Base-by-base conservation (phyloP, 2,329 filamentous ascomycete genomes). In the Aspergillus ochraceus region DNA sequence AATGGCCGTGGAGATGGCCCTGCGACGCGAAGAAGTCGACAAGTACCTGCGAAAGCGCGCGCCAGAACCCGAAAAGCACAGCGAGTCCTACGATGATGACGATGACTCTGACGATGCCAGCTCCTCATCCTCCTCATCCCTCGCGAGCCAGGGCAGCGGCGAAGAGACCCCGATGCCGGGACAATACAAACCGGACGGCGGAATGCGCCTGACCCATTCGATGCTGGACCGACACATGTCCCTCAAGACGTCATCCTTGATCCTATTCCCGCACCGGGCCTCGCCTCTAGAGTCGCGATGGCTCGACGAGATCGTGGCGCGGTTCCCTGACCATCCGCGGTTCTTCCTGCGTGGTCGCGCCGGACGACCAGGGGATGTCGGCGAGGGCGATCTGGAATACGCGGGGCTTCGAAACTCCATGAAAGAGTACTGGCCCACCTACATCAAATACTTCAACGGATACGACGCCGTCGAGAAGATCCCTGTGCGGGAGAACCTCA, bases 361-460 rank as follows among this genome's bases (percentile, higher is more conserved):
- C 49, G 56, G 10, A 64, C 14, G 45, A 47, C 36, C 53, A 36
- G 32, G 52, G 10, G 57, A 60, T 19, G 45, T 52, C 24, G 51
- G 52, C 6, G 66, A 61, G 9, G 62, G 60, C 32, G 68, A 73
- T 26, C 49, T 57, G 6, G 69, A 70, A 14, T 66, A 69, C 29
- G 65, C 66, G 8, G 72, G 68, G 12, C 63, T 68, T 11, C 66
- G 68, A 29, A 68, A 64, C 10, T 65, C 72, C 1, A 66, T 90
- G 14, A 82, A 85, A 47, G 83, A 86, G 58, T 83, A 85, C 52
- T 96, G 92, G 90, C 85, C 86, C 2, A 80, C 84, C 49, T 87
- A 97, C 67, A 84, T 88, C 68, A 91, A 90, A 74, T 95, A 97
- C 75, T 91, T 98, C 68, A 93, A 98, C 73, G 95, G 95, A 1